Percentiles rank a stretch among this genome's conserved stretches.
Conservation (phyloP, 148 eudicot species). For the Mesembryanthemum crystallinum region DNA sequence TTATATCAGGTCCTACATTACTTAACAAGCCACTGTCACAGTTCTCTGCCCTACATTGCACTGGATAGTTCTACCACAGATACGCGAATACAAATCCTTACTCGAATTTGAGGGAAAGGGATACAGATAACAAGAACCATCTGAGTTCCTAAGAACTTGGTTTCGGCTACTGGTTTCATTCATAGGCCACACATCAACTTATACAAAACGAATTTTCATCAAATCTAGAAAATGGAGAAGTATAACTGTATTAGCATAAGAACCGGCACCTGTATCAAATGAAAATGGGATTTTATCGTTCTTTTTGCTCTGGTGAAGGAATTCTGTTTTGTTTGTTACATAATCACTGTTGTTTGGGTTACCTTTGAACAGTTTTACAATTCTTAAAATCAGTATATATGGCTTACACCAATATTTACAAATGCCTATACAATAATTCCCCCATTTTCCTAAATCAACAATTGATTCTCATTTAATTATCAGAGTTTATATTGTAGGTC, state of each 20-base stretch:
- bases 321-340: neutral
- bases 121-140: too few species aligned
- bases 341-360: neutral
- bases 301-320: neutral
- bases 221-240: too few species aligned
- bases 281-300: conserved; percentile 13
- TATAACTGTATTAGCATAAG: too few species aligned
- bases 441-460: conserved; percentile 11
- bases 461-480: neutral
- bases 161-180: too few species aligned
- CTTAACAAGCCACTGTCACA: too few species aligned
- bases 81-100: too few species aligned
- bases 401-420: conserved; percentile 33
- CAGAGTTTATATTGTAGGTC: conserved; percentile 27
- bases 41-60: too few species aligned
- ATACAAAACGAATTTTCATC: neutral
- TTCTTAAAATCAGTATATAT: conserved; percentile 7
- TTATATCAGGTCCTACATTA: too few species aligned
- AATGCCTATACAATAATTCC: conserved; percentile 21
- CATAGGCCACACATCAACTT: too few species aligned
- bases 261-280: neutral
- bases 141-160: too few species aligned
- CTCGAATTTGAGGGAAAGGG: too few species aligned
- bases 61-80: too few species aligned
- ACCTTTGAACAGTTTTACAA: conserved; percentile 1